These are phyloP conservation scores for Solanum phureja DNA, from an alignment of 257 asterid species.

Conservation along the genomic window DNA sequence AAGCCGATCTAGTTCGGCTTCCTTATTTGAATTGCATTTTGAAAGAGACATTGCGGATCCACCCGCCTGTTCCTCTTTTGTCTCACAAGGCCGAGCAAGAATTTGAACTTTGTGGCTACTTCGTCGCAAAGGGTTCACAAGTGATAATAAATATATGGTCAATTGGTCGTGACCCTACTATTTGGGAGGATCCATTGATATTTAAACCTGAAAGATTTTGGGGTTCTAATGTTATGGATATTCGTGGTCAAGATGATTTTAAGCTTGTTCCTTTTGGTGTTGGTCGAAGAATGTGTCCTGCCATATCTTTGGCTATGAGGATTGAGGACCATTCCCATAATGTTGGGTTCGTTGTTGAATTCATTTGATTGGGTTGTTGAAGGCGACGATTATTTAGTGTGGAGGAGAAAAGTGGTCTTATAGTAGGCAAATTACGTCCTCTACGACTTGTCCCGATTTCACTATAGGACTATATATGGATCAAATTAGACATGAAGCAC, in stretches of 20 bases:
- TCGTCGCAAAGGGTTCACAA: slow-evolving; percentile 39
- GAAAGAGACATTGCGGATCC: slow-evolving; percentile 56
- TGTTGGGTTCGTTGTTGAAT: background rate
- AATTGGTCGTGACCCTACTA: slow-evolving; percentile 44
- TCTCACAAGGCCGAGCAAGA: slow-evolving; percentile 41
- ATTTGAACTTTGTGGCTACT: slow-evolving; percentile 35
- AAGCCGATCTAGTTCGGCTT: slow-evolving; percentile 33
- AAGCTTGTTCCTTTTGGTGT: slow-evolving; percentile 65
- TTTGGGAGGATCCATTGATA: slow-evolving; percentile 42
- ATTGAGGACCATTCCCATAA: background rate
- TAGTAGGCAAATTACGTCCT: background rate
- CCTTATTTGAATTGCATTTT: slow-evolving; percentile 50
- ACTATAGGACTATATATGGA: background rate
- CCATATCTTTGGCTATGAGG: background rate
- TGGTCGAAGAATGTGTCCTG: slow-evolving; percentile 29
- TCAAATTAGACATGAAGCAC: background rate
- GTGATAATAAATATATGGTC: slow-evolving; percentile 56
- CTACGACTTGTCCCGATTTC: background rate
- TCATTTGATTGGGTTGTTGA: background rate
- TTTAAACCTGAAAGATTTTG: slow-evolving; percentile 68
- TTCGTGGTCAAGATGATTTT: slow-evolving; percentile 38
- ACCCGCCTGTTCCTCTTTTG: slow-evolving; percentile 62
- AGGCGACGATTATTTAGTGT: background rate
- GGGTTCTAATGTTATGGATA: slow-evolving; percentile 28
- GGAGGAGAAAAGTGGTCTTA: background rate